A percentile compares a stretch with the other conserved stretches of the same genome.
These are phyloP conservation scores for Rhodotorula sphaerocarpa DNA, from an alignment of 768 basidiomycete species.

Conservation along the genomic window DNA sequence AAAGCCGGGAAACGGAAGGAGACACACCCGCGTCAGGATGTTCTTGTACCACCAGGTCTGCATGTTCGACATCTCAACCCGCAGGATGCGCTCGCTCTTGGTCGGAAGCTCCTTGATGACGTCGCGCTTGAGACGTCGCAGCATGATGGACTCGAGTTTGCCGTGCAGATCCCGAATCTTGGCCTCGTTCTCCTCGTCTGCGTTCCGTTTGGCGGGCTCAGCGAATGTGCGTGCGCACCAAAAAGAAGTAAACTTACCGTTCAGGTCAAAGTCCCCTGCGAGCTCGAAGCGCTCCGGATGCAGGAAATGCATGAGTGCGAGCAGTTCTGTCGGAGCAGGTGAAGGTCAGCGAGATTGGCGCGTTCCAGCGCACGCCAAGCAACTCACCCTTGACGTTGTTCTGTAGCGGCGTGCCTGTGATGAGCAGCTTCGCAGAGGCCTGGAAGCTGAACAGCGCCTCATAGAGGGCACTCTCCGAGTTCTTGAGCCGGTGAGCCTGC, in stretches of 20 bases:
- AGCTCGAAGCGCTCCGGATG: conserved; percentile 97
- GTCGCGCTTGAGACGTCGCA: conserved; percentile 87
- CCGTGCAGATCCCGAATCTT: conserved; percentile 86
- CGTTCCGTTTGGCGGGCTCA: background rate
- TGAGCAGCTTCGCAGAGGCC: conserved; percentile 84
- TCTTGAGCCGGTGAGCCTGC: conserved; percentile 93
- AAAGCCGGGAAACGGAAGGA: background rate
- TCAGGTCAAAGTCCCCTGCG: conserved; percentile 89
- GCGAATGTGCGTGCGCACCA: background rate
- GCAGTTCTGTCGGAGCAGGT: conserved; percentile 58
- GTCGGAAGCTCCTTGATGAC: conserved; percentile 92
- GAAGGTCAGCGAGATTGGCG: conserved; percentile 5
- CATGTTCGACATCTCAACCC: conserved; percentile 93
- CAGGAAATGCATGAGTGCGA: conserved; percentile 97
- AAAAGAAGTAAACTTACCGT: conserved; percentile 43
- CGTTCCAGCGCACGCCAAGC: background rate
- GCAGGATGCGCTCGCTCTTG: conserved; percentile 93
- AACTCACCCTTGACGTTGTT: conserved; percentile 91
- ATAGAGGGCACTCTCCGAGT: conserved; percentile 93
- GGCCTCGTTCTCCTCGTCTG: conserved; percentile 62
- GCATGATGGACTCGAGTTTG: conserved; percentile 88
- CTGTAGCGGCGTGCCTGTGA: conserved; percentile 95
- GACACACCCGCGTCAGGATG: conserved; percentile 73
- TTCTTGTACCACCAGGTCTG: conserved; percentile 86
- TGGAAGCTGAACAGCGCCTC: conserved; percentile 84